These are phyloP conservation scores for Skeletonema grethae DNA, from an alignment of 108 stramenopile species.

Conservation along the genomic window DNA sequence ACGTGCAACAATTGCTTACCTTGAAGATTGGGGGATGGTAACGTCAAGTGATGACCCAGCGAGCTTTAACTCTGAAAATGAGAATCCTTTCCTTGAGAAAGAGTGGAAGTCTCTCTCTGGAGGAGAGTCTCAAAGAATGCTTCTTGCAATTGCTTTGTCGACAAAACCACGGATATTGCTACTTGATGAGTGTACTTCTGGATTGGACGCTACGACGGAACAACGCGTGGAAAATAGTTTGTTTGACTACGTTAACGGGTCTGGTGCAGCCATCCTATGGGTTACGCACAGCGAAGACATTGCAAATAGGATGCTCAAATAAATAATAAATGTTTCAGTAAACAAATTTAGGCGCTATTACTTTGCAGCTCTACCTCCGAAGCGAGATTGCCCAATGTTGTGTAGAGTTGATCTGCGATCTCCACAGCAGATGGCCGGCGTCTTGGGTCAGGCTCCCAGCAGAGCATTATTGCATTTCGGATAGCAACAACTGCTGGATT, in stretches of 20 bases:
- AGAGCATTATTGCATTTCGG: conserved; percentile 54
- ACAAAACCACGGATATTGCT: conserved; percentile 40
- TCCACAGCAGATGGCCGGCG: background rate
- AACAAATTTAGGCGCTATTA: background rate
- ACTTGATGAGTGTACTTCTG: conserved; percentile 40
- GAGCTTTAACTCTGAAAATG: background rate
- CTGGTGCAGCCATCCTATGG: conserved; percentile 37
- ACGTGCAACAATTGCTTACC: conserved; percentile 22
- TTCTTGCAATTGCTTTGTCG: conserved; percentile 77
- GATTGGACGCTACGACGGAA: conserved; percentile 31
- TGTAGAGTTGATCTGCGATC: background rate
- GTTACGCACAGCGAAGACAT: conserved; percentile 56
- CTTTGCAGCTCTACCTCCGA: too few relatives aligned
- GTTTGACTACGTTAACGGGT: conserved; percentile 32
- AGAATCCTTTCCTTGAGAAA: conserved; percentile 42
- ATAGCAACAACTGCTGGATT: conserved; percentile 50
- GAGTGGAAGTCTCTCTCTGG: conserved; percentile 80
- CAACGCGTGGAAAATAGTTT: conserved; percentile 41
- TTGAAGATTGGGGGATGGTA: conserved; percentile 46
- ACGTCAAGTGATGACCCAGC: background rate
- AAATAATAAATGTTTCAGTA: too few relatives aligned
- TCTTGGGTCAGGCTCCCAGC: conserved; percentile 43
- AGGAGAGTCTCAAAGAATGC: conserved; percentile 83
- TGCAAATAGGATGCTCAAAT: conserved; percentile 38
- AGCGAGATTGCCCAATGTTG: background rate